Base-by-base conservation (phyloP, 441 rosid genomes). In the Pelargonium fulgidum region DNA sequence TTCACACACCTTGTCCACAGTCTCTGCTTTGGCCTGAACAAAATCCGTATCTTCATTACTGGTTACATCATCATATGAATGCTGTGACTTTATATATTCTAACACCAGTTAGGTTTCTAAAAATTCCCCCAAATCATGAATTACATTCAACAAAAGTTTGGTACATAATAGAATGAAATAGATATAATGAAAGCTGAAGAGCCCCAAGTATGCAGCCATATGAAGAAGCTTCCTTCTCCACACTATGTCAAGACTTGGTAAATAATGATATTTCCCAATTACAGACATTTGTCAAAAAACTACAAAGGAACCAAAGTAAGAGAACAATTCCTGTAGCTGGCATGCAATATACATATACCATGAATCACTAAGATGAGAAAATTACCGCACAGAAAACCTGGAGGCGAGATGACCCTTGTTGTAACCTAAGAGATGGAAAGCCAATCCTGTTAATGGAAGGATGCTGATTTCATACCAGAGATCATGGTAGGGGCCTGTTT, bases 321-420 rank as follows among this genome's bases (percentile, higher is more conserved):
- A 24, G 29, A 24, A 24, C 29, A 24, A 24, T 24, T 24, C 29
- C 1, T 24, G 29, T 24, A 24, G 29, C 2, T 24, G 29, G 29
- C 29, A 24, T 24, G 29, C 29, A 24, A 24, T 24, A 24, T 24
- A 24, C 29, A 24, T 24, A 24, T 1, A 36, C 3, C 26, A 65
- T 6, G 16, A 4, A n/a, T 12, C 44, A 16, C 10, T 2, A 33
- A 33, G 48, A 14, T 39, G 24, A 41, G 48, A 62, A 64, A 11
- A 83, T 12, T 80, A 87, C 89, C 83, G 69, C 85, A 67, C 86
- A 83, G 64, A 77, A 77, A 36, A 84, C 79, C 22, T 74, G 71
- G 36, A 77, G 73, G 65, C 80, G 73, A 64, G 68, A 66, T 12
- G 80, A 73, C 33, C 84, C 79, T 39, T 65, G 65, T 58, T 24